phyloP scores from a whole-genome alignment of 345 rosid species.

The Rhodamnia rubescens region DNA sequence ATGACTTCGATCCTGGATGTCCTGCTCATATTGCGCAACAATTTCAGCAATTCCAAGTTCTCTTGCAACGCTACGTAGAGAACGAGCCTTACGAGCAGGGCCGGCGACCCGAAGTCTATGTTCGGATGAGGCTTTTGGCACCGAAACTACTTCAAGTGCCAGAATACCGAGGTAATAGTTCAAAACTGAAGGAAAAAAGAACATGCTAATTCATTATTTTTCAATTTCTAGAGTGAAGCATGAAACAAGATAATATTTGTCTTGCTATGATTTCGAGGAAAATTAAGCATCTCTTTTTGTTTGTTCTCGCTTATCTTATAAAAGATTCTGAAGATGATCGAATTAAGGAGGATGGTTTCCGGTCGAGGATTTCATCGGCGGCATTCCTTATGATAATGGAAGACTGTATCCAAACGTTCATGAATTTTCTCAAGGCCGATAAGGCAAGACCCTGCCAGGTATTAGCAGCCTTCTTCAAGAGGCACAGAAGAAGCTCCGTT shows the following conservation, averaged over 20 bases:
- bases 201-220: neutral
- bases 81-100: conserved; percentile 98
- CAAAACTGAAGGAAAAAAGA: neutral
- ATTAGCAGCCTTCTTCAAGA: conserved; percentile 58
- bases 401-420: conserved; percentile 84
- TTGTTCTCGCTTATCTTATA: neutral
- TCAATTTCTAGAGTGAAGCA: neutral
- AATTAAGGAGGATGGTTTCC: conserved; percentile 44
- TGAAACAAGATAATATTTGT: neutral
- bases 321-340: conserved; percentile 52
- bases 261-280: neutral
- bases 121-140: conserved; percentile 84
- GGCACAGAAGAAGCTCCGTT: conserved; percentile 47
- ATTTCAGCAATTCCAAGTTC: conserved; percentile 89
- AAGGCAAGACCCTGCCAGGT: conserved; percentile 66
- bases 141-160: conserved; percentile 92
- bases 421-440: conserved; percentile 89
- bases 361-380: conserved; percentile 64
- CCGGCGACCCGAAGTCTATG: conserved; percentile 81
- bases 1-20: conserved; percentile 55
- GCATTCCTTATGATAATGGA: conserved; percentile 86
- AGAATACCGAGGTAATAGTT: conserved; percentile 67
- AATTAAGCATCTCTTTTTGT: neutral
- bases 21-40: conserved; percentile 76
- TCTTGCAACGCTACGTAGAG: conserved; percentile 77